These are phyloP conservation scores for Monosporozyma servazzii DNA, from an alignment of 805 yeast species.

Conservation along the genomic window DNA sequence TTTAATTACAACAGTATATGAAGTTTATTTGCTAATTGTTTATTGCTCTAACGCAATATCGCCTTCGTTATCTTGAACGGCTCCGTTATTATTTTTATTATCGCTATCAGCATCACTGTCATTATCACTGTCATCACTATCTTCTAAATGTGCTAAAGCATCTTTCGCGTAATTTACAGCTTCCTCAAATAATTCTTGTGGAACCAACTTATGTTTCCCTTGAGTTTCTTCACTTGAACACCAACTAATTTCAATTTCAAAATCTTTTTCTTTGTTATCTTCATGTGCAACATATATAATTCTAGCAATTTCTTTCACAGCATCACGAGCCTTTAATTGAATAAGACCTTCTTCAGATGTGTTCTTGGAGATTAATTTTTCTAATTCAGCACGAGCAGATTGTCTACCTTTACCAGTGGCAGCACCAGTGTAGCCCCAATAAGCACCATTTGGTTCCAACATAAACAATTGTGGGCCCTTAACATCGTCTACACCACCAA, in stretches of 20 bases:
- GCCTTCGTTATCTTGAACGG: slow-evolving; percentile 2
- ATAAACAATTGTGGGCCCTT: slow-evolving; percentile 88
- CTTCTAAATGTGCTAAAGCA: slow-evolving; percentile 39
- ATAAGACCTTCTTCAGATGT: slow-evolving; percentile 39
- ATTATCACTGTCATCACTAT: slow-evolving; percentile 13
- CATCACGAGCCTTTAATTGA: slow-evolving; percentile 58
- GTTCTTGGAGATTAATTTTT: slow-evolving; percentile 48
- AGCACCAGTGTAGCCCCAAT: slow-evolving; percentile 96
- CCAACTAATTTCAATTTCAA: slow-evolving; percentile 93
- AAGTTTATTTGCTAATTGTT: background rate
- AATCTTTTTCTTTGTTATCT: slow-evolving; percentile 94
- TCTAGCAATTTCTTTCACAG: slow-evolving; percentile 88
- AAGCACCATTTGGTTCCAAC: slow-evolving; percentile 95
- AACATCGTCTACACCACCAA: slow-evolving; percentile 86
- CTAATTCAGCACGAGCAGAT: slow-evolving; percentile 93
- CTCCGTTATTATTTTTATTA: slow-evolving; percentile 6
- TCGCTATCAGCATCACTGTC: slow-evolving; percentile 15
- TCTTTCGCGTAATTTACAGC: slow-evolving; percentile 79
- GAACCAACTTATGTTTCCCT: slow-evolving; percentile 73
- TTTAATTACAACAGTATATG: background rate
- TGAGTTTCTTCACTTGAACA: slow-evolving; percentile 63
- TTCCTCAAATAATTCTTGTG: slow-evolving; percentile 68
- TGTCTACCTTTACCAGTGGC: slow-evolving; percentile 99
- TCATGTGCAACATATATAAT: slow-evolving; percentile 92
- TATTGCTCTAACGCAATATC: slow-evolving; percentile 2